Base-by-base conservation (phyloP, 2,329 filamentous ascomycete genomes). In the Zelopaecilomyces penicillatus region DNA sequence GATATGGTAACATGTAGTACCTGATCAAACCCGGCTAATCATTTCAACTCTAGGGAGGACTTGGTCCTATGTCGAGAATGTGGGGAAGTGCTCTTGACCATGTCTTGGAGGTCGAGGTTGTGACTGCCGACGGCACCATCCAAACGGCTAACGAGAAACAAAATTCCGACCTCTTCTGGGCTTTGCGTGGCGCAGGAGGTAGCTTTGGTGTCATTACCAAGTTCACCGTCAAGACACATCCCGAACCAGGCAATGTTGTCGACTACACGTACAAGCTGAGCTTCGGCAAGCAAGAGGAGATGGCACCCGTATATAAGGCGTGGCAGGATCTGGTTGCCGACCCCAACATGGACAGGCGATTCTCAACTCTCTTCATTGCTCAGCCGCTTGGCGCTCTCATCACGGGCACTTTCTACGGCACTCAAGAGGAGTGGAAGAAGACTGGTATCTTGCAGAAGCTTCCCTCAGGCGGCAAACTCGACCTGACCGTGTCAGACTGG, bases 351-450 rank as follows among this genome's bases (percentile, higher is more conserved):
- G 76, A 79, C 50, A 69, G 75, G 35, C 74, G 78, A 12, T 80
- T 83, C 52, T 71, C 75, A 3, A 73, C 70, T 5, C 67, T 78
- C 42, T 73, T 83, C 43, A 67, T 78, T 31, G 63, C 78, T 37
- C 66, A 75, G 31, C 70, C 74, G 26, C 59, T 74, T 0, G 76
- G 76, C 1, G 70, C 70, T 43, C 56, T 80, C 46, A 74, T 83
- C 50, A 75, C 74, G 0, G 79, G 75, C 2, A 79, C 74, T 0
- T 84, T 77, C 53, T 83, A 80, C 53, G 80, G 80, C 7, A 74
- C 74, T 0, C 61, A 72, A 37, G 67, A 64, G 0, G 78, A 84
- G 54, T 84, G 71, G 53, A 54, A 72, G 4, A 67, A 67, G 3
- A 66, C 69, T 0, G 74, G 73, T 0, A 77, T 80, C 27, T 61